These are phyloP conservation scores for Microcyclosporella mali DNA, from an alignment of 2,329 filamentous ascomycete genomes.

Conservation along the genomic window DNA sequence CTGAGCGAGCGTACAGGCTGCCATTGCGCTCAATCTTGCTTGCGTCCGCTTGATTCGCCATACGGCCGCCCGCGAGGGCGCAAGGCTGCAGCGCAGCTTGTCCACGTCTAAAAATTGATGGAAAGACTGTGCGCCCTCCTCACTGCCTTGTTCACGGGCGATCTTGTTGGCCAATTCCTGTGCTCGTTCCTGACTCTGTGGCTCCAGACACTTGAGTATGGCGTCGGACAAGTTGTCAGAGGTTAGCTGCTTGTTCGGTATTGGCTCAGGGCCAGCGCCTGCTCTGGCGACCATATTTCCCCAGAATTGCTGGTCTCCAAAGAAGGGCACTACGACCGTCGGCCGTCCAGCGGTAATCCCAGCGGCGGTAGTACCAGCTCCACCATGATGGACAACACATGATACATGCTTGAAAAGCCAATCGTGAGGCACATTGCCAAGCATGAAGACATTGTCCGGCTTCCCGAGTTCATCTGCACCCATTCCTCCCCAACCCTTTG, in stretches of 20 bases:
- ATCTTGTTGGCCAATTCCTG: slow-evolving; percentile 38
- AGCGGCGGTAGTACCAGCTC: slow-evolving; percentile 53
- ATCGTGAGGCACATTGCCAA: slow-evolving; percentile 53
- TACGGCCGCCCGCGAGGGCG: slow-evolving; percentile 61
- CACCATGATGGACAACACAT: slow-evolving; percentile 54
- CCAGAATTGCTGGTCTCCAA: slow-evolving; percentile 54
- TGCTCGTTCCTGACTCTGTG: slow-evolving; percentile 34
- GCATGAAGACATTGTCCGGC: slow-evolving; percentile 42
- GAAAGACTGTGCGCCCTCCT: slow-evolving; percentile 41
- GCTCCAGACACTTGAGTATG: slow-evolving; percentile 41
- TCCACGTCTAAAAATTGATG: slow-evolving; percentile 54
- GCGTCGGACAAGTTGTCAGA: slow-evolving; percentile 41
- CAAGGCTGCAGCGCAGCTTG: slow-evolving; percentile 62
- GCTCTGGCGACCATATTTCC: slow-evolving; percentile 46
- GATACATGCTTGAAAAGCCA: slow-evolving; percentile 54
- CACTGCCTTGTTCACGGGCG: slow-evolving; percentile 37
- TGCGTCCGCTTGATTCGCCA: slow-evolving; percentile 68
- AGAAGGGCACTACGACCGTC: slow-evolving; percentile 52
- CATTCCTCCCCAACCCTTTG: slow-evolving; percentile 49
- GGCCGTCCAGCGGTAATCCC: slow-evolving; percentile 48
- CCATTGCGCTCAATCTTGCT: slow-evolving; percentile 63
- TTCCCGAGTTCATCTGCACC: slow-evolving; percentile 36
- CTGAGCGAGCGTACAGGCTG: slow-evolving; percentile 62
- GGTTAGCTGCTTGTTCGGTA: slow-evolving; percentile 43
- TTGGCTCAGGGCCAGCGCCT: slow-evolving; percentile 45